A percentile compares a stretch with the other conserved stretches of the same genome.
phyloP scores from a whole-genome alignment of 2,329 filamentous ascomycete species.

The Colletotrichum tropicicola region DNA sequence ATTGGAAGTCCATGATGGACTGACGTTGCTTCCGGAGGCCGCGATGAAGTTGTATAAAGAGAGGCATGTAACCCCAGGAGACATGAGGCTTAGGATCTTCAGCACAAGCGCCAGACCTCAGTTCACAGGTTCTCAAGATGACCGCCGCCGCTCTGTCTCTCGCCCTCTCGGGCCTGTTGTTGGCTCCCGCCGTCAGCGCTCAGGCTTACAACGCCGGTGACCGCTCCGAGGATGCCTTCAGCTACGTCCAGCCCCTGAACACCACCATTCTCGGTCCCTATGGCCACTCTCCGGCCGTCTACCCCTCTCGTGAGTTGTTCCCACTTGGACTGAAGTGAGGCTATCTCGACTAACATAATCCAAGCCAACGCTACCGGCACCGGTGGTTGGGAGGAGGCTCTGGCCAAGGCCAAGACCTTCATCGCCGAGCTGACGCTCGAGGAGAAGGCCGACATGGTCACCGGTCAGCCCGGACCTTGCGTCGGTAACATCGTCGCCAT shows the following conservation, averaged over 20 bases:
- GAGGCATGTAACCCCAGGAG: not conserved
- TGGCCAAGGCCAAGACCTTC: conserved; percentile 46
- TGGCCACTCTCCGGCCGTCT: conserved; percentile 46
- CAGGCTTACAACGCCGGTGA: conserved; percentile 37
- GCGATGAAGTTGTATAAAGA: conserved; percentile 13
- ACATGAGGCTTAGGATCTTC: not conserved
- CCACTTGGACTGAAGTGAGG: not conserved
- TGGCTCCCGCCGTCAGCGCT: conserved; percentile 36
- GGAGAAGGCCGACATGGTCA: conserved; percentile 44
- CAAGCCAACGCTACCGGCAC: conserved; percentile 46
- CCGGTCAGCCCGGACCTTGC: conserved; percentile 43
- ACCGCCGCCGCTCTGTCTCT: conserved; percentile 47
- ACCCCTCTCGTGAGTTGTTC: conserved; percentile 45
- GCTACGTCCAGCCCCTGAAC: conserved; percentile 49
- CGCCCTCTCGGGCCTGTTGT: conserved; percentile 50
- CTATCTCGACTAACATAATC: conserved; percentile 25
- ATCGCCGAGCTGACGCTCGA: conserved; percentile 38
- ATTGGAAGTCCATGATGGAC: not conserved
- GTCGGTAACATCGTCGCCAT: conserved; percentile 48
- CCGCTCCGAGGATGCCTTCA: conserved; percentile 42
- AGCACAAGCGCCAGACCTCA: conserved; percentile 25
- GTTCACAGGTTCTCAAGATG: conserved; percentile 26
- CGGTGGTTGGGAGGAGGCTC: conserved; percentile 45
- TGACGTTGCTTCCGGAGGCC: conserved; percentile 1
- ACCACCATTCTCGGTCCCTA: conserved; percentile 50